A percentile compares a stretch with the other conserved stretches of the same genome.
These are phyloP conservation scores for Geoglossum cookeanum DNA, from an alignment of 2,329 filamentous ascomycete species.

Conservation along the genomic window DNA sequence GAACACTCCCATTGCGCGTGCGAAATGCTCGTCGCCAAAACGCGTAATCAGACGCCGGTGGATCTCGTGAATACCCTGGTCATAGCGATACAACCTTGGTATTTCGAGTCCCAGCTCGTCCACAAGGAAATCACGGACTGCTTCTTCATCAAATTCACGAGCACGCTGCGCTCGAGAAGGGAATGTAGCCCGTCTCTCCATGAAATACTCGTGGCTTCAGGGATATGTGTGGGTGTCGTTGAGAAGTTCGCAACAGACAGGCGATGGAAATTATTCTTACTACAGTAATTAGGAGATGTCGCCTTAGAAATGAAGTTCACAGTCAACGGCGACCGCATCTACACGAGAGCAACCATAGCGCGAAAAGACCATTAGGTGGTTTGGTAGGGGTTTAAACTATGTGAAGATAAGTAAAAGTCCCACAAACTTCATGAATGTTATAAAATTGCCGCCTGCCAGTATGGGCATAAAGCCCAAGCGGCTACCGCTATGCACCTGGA, in stretches of 20 bases:
- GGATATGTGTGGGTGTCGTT: not conserved
- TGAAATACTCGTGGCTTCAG: not conserved
- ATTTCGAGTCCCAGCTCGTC: conserved; percentile 12
- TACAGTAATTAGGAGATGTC: not conserved
- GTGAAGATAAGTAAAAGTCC: not conserved
- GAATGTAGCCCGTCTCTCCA: not conserved
- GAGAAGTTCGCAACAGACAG: not conserved
- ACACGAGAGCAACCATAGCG: not conserved
- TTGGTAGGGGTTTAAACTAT: not conserved
- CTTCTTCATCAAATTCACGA: conserved; percentile 12
- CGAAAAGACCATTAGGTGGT: not conserved
- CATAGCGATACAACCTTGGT: conserved; percentile 13
- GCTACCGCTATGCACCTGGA: too few relatives aligned
- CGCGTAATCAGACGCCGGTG: conserved; percentile 11
- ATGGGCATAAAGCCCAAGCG: too few relatives aligned
- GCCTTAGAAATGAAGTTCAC: not conserved
- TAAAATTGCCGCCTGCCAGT: not conserved
- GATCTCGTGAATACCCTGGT: conserved; percentile 14
- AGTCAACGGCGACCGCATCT: not conserved
- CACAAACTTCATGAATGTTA: not conserved
- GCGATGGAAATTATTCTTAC: not conserved
- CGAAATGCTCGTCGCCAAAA: conserved; percentile 11
- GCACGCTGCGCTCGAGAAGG: not conserved
- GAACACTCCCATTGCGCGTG: conserved; percentile 13
- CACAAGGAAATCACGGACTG: conserved; percentile 13